phyloP scores from a whole-genome alignment of 2,329 filamentous ascomycete genomes.

The Sclerotinia borealis region DNA sequence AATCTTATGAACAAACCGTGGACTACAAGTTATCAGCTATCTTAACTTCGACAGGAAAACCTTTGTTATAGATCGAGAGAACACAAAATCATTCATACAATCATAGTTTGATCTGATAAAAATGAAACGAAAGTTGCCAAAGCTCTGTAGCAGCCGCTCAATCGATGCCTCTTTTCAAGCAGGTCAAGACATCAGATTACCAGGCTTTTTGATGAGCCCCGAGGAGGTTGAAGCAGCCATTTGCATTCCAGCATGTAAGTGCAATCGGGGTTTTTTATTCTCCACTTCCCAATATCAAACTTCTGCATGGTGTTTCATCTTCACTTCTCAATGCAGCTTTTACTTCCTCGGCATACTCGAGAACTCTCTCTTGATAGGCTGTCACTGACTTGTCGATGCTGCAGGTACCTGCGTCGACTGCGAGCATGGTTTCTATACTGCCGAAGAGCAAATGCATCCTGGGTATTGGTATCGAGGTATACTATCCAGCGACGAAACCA shows the following conservation, averaged over 20 bases:
- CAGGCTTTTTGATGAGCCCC: too few relatives aligned
- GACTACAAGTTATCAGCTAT: too few relatives aligned
- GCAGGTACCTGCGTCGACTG: background rate
- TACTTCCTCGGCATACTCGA: background rate
- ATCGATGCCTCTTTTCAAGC: background rate
- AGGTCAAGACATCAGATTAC: background rate
- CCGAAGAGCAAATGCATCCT: background rate
- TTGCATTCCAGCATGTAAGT: background rate
- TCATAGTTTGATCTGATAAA: background rate
- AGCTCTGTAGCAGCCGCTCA: background rate
- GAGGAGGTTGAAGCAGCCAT: background rate
- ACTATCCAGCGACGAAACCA: background rate
- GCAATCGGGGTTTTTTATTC: accelerated
- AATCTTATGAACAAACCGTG: too few relatives aligned
- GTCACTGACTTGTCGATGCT: background rate
- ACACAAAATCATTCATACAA: background rate
- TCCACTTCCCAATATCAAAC: background rate
- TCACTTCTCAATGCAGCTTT: background rate
- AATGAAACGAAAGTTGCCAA: background rate
- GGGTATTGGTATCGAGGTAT: background rate
- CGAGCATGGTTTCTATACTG: background rate
- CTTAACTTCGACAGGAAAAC: background rate
- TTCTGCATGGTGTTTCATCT: background rate
- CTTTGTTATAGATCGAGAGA: background rate
- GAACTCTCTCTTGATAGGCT: background rate